Evolutionary conservation across 2,329 filamentous ascomycete species (phyloP).

Genomic region (Nemania serpens): DNA sequence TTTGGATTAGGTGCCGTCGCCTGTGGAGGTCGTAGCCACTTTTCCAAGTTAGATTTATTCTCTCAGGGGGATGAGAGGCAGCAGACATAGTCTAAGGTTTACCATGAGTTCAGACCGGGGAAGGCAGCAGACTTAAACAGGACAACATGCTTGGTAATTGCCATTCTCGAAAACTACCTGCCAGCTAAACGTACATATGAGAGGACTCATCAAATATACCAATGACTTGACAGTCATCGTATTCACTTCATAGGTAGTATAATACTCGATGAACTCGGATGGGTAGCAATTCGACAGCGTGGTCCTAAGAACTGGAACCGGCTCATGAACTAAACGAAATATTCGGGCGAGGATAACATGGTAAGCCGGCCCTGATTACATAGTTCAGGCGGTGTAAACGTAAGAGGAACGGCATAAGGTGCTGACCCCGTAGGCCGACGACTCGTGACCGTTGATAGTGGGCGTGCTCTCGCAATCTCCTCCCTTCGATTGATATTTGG

Average conservation of each 20-base stretch:
- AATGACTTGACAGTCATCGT: slow-evolving; percentile 24
- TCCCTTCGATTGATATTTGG: neutral
- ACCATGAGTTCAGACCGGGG: neutral
- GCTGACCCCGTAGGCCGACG: slow-evolving; percentile 17
- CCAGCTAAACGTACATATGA: slow-evolving; percentile 31
- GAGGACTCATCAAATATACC: slow-evolving; percentile 34
- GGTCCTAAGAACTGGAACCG: slow-evolving; percentile 28
- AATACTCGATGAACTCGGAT: slow-evolving; percentile 31
- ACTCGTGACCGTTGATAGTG: slow-evolving; percentile 6
- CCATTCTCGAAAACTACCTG: neutral
- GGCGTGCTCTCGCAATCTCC: neutral
- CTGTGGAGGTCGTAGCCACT: slow-evolving; percentile 19
- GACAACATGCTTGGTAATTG: slow-evolving; percentile 33
- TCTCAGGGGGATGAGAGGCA: neutral
- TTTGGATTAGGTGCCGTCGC: slow-evolving; percentile 19
- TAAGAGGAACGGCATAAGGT: slow-evolving; percentile 28
- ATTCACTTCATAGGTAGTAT: slow-evolving; percentile 24
- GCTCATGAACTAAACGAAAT: slow-evolving; percentile 34
- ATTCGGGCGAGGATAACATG: slow-evolving; percentile 27
- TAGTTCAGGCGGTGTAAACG: slow-evolving; percentile 30
- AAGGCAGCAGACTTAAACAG: slow-evolving; percentile 22
- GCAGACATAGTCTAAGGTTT: neutral
- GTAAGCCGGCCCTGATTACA: slow-evolving; percentile 29
- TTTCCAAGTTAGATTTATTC: slow-evolving; percentile 9
- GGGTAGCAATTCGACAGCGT: slow-evolving; percentile 31